Evolutionary conservation across 805 yeast species (phyloP), one percentile per base, ranked within the genome.

Genomic region (Starmerella apicola): DNA sequence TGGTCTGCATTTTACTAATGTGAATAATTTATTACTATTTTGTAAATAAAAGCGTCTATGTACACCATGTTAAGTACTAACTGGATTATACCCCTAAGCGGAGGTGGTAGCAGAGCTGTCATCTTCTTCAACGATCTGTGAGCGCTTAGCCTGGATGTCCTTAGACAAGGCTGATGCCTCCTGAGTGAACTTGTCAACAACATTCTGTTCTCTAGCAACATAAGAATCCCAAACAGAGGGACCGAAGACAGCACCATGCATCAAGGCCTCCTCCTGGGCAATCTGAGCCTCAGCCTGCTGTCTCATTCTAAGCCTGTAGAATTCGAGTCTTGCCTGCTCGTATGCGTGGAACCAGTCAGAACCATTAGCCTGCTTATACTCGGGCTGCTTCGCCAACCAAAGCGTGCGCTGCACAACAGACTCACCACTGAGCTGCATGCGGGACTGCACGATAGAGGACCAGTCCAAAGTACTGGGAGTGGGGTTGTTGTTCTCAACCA

Each of bases 361-460:
- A 29, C 32, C 57, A 50, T 20, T 49, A 46, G 34, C 31, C 3
- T 36, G 44, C 18, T 21, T 20, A 41, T 50, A 51, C 15, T 39
- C 50, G 5, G 62, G 56, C 12, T 60, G 60, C 18, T 65, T 59
- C 38, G 74, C 53, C 30, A 81, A 54, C 56, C 70, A 75, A 32
- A 80, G 43, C 1, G 86, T 70, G 58, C 91, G 70, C 57, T 79
- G 88, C 2, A 81, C 84, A 7, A 81, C 91, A 43, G 75, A 71
- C 61, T 91, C 98, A 44, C 97, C 97, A 53, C 84, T 94, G 27
- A 91, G 66, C 18, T 78, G 79, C 56, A 78, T 78, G 33, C 68
- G 63, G 24, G 76, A 57, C 59, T 91, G 97, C 50, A 71, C 70
- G 58, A 91, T 71, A 37, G 67, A 67, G 34, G 78, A 68, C 97